Evolutionary conservation across 169 alveolate species (phyloP).

Genomic region (Babesia ovis): DNA sequence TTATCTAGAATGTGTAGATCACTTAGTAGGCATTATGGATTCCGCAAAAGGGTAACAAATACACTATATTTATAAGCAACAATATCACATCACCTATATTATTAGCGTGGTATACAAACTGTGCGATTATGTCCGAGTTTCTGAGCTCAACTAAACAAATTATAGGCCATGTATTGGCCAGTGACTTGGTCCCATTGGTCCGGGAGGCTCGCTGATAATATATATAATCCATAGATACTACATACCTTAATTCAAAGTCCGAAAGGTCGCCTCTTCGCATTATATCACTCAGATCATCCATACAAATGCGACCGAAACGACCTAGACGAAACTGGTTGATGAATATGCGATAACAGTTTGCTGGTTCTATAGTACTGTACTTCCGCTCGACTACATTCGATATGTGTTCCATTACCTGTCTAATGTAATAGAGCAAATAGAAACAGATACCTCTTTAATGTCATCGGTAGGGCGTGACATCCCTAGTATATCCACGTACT

Average conservation of each 20-base stretch:
- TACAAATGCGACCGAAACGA: slow-evolving; percentile 48
- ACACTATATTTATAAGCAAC: no score
- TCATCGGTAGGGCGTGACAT: slow-evolving; percentile 51
- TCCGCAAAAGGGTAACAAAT: no score
- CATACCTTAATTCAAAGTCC: slow-evolving; percentile 54
- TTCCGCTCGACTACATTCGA: slow-evolving; percentile 39
- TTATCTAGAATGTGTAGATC: no score
- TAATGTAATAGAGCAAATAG: not conserved
- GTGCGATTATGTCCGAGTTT: no score
- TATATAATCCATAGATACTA: not conserved
- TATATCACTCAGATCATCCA: slow-evolving; percentile 61
- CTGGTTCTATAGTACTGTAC: slow-evolving; percentile 51
- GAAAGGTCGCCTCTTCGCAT: slow-evolving; percentile 45
- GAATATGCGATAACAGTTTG: slow-evolving; percentile 54
- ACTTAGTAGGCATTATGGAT: no score
- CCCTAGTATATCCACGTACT: slow-evolving; percentile 43
- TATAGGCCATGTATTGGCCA: slow-evolving; percentile 40
- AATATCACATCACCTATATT: no score
- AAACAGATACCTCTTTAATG: slow-evolving; percentile 31
- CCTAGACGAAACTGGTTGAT: slow-evolving; percentile 65
- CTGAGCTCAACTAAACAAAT: no score
- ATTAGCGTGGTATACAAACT: no score
- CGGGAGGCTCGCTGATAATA: slow-evolving; percentile 28
- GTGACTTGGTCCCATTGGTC: slow-evolving; percentile 35
- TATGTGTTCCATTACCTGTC: slow-evolving; percentile 47